These are phyloP conservation scores for Sedum album DNA, from an alignment of 164 flowering plant species.

Conservation along the genomic window DNA sequence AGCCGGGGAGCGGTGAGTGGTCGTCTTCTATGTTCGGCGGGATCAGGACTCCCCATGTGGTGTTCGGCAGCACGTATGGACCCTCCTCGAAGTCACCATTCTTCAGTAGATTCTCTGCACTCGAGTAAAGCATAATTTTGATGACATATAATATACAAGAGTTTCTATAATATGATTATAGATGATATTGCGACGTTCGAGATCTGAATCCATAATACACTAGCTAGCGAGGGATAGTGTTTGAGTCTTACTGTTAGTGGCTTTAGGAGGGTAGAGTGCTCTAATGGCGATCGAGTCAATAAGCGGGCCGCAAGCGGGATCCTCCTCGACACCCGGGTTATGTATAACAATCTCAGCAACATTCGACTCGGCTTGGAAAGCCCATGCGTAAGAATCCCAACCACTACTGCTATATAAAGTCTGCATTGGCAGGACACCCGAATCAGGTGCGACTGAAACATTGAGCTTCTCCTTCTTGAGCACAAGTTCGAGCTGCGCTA, in stretches of 20 bases:
- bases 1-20: conserved; percentile 22
- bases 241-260: conserved; percentile 53
- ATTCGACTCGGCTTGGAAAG: conserved; percentile 29
- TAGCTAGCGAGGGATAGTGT: not conserved
- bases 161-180: too few species aligned
- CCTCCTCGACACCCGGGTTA: conserved; percentile 89
- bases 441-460: conserved; percentile 54
- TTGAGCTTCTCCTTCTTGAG: conserved; percentile 70
- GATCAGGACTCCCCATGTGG: conserved; percentile 18
- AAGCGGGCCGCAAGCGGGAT: conserved; percentile 94
- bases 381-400: conserved; percentile 79
- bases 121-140: too few species aligned
- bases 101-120: conserved; percentile 20
- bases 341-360: conserved; percentile 43
- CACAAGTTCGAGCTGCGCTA: conserved; percentile 75
- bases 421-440: conserved; percentile 59
- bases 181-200: too few species aligned
- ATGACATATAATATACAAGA: too few species aligned
- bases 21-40: conserved; percentile 19
- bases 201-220: too few species aligned
- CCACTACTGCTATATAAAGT: conserved; percentile 75
- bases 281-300: conserved; percentile 67
- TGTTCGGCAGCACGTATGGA: conserved; percentile 12
- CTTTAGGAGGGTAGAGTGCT: conserved; percentile 57
- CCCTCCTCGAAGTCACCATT: conserved; percentile 25